Conservation (phyloP, 2,329 filamentous ascomycete genomes). For the Neofusicoccum parvum region DNA sequence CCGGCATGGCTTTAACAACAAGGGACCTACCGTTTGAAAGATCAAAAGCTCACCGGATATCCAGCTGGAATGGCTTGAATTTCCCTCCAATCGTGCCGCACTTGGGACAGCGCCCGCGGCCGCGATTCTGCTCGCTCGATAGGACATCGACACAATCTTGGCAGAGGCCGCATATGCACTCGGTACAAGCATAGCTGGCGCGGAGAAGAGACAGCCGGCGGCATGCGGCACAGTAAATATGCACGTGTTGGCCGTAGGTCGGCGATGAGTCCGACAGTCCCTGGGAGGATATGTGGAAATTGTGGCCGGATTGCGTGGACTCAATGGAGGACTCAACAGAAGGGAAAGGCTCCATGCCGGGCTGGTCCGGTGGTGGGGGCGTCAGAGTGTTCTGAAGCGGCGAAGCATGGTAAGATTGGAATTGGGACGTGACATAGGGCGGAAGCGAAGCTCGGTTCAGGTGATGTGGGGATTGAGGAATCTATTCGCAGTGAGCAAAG, state of each 20-base stretch:
- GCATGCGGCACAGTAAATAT: conserved; percentile 92
- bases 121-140: conserved; percentile 70
- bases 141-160: conserved; percentile 82
- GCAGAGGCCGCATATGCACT: conserved; percentile 94
- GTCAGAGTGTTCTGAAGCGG: conserved; percentile 89
- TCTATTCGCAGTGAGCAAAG: conserved; percentile 31
- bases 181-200: conserved; percentile 90
- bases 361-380: conserved; percentile 62
- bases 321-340: conserved; percentile 82
- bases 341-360: conserved; percentile 71
- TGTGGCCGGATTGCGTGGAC: conserved; percentile 68
- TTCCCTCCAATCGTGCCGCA: conserved; percentile 77
- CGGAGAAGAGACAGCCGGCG: conserved; percentile 74
- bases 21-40: conserved; percentile 1
- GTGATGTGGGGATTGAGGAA: conserved; percentile 55
- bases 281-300: conserved; percentile 60
- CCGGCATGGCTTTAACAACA: too few relatives aligned
- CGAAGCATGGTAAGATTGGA: conserved; percentile 78
- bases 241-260: conserved; percentile 54
- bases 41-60: conserved; percentile 64
- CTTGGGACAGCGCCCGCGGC: conserved; percentile 71
- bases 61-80: conserved; percentile 84
- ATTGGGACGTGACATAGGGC: conserved; percentile 54
- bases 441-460: conserved; percentile 63
- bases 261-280: conserved; percentile 64